These are phyloP conservation scores for Penicillium pancosmium DNA, from an alignment of 495 filamentous ascomycete genomes.

Conservation along the genomic window DNA sequence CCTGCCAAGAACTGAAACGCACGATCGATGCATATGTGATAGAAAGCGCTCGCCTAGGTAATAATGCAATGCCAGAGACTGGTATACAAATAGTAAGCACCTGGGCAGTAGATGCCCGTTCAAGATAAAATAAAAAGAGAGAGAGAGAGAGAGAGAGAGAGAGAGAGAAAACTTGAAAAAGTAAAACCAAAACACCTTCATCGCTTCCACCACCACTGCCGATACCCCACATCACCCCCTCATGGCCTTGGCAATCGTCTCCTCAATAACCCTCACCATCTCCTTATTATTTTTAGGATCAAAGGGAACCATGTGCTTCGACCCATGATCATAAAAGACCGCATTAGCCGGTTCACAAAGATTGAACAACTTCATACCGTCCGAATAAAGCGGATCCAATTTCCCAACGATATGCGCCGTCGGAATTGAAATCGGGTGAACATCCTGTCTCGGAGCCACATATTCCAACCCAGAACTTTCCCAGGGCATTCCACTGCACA, in stretches of 20 bases:
- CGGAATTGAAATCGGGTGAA: constrained; percentile 35
- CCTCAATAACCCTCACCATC: constrained; percentile 36
- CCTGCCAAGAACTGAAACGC: too few relatives aligned
- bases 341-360: constrained; percentile 42
- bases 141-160: too few relatives aligned
- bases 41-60: neutral
- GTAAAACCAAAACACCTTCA: too few relatives aligned
- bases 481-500: constrained; percentile 39
- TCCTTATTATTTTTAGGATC: constrained; percentile 38
- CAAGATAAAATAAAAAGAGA: too few relatives aligned
- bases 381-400: constrained; percentile 31
- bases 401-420: constrained; percentile 46
- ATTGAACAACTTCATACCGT: constrained; percentile 34
- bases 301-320: constrained; percentile 45
- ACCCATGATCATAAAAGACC: constrained; percentile 42
- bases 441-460: constrained; percentile 19
- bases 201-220: too few relatives aligned
- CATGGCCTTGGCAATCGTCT: constrained; percentile 31
- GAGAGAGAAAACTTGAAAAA: too few relatives aligned
- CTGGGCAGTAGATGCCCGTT: too few relatives aligned
- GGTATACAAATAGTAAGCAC: neutral
- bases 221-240: constrained; percentile 7
- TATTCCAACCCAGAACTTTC: constrained; percentile 27
- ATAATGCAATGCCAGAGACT: neutral
- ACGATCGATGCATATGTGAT: neutral